These are phyloP conservation scores for Friedmanniomyces endolithicus DNA, from an alignment of 495 filamentous ascomycete species.

Conservation along the genomic window DNA sequence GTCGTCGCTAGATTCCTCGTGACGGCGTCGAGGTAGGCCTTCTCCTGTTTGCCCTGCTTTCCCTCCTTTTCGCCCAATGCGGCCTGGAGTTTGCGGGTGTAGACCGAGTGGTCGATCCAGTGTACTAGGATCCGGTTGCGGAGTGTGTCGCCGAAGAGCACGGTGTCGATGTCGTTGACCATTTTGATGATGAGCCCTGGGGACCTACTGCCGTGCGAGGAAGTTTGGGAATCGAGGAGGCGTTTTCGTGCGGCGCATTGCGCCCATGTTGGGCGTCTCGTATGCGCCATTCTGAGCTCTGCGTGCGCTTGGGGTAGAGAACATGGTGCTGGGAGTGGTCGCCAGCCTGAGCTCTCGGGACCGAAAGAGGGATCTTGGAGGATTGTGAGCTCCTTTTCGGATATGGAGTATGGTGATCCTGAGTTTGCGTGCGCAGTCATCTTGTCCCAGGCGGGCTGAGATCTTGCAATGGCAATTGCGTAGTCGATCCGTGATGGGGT, in stretches of 20 bases:
- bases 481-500: background rate
- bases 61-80: background rate
- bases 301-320: background rate
- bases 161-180: slow-evolving; percentile 2
- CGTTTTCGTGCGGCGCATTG: background rate
- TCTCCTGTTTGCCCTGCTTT: background rate
- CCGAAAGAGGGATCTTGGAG: background rate
- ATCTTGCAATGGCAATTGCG: background rate
- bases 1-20: background rate
- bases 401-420: background rate
- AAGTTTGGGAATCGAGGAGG: background rate
- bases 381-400: background rate
- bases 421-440: background rate
- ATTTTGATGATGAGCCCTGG: slow-evolving; percentile 1
- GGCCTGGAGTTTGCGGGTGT: background rate
- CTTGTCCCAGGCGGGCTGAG: background rate
- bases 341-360: background rate
- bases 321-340: background rate
- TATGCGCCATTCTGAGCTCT: background rate
- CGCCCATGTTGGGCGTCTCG: background rate
- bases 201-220: background rate
- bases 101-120: slow-evolving; percentile 1
- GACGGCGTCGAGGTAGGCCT: background rate
- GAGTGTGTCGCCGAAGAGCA: background rate
- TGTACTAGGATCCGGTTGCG: background rate